A percentile compares a stretch with the other conserved stretches of the same genome.
phyloP scores from a whole-genome alignment of 805 yeast species.

The Candida tallmaniae region DNA sequence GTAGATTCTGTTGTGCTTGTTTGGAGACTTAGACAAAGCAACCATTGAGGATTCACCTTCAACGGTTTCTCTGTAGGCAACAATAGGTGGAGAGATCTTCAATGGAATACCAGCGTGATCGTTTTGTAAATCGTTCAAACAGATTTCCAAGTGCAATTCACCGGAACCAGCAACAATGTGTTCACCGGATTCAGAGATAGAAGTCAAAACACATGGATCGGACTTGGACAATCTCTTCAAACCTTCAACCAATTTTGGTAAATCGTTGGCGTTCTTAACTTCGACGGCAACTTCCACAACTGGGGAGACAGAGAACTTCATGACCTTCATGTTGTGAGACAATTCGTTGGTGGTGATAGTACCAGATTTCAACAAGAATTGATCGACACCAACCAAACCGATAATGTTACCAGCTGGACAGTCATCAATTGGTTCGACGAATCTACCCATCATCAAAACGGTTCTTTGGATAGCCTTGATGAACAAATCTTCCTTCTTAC shows the following conservation, averaged over 20 bases:
- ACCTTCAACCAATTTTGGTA: slow-evolving; percentile 99
- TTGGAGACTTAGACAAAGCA: slow-evolving; percentile 98
- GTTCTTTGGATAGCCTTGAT: slow-evolving; percentile 97
- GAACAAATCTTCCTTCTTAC: slow-evolving; percentile 97
- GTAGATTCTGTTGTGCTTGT: slow-evolving; percentile 99
- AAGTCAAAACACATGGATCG: slow-evolving; percentile 94
- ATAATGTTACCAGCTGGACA: slow-evolving; percentile 99
- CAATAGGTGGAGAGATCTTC: slow-evolving; percentile 96
- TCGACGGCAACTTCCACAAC: slow-evolving; percentile 99
- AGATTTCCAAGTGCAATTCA: slow-evolving; percentile 98
- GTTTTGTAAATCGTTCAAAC: slow-evolving; percentile 91
- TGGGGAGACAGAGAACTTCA: slow-evolving; percentile 99
- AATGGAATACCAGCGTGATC: slow-evolving; percentile 99
- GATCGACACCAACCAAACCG: slow-evolving; percentile 99
- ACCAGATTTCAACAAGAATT: slow-evolving; percentile 99
- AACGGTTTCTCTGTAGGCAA: slow-evolving; percentile 98
- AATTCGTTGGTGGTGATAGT: slow-evolving; percentile 94
- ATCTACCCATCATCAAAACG: slow-evolving; percentile 99
- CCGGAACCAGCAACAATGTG: slow-evolving; percentile 99
- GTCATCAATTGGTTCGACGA: slow-evolving; percentile 96
- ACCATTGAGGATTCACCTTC: slow-evolving; percentile 88
- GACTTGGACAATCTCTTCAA: slow-evolving; percentile 99
- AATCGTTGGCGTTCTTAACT: slow-evolving; percentile 98
- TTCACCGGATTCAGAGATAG: slow-evolving; percentile 94
- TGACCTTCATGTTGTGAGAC: slow-evolving; percentile 99